phyloP scores from a whole-genome alignment of 2,329 filamentous ascomycete species.

The Monosporascus sp. region DNA sequence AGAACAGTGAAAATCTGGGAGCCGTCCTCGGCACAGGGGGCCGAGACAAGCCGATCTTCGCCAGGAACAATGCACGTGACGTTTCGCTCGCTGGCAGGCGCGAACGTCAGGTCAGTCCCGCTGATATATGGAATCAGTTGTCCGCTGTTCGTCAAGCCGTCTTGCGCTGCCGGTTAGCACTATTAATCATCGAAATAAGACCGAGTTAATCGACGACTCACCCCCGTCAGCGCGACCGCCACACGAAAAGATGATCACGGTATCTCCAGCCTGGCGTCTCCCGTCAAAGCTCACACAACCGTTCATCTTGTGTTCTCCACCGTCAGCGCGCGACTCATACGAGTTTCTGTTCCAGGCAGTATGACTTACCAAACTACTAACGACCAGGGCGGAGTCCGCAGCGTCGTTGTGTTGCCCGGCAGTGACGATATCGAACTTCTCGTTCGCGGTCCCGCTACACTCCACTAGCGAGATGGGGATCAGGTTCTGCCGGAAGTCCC shows the following conservation, averaged over 20 bases:
- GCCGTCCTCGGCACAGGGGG: conserved; percentile 21
- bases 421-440: conserved; percentile 47
- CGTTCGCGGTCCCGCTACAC: conserved; percentile 39
- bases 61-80: conserved; percentile 38
- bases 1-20: conserved; percentile 24
- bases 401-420: conserved; percentile 43
- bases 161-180: conserved; percentile 17
- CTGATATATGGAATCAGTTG: conserved; percentile 45
- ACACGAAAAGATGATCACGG: conserved; percentile 46
- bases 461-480: conserved; percentile 41
- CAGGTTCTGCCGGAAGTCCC: conserved; percentile 49
- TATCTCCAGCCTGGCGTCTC: conserved; percentile 37
- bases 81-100: conserved; percentile 38
- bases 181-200: too few relatives aligned
- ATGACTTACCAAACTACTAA: conserved; percentile 38
- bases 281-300: conserved; percentile 48
- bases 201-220: conserved; percentile 16
- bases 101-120: conserved; percentile 35
- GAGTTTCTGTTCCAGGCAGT: not conserved
- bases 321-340: too few relatives aligned
- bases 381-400: conserved; percentile 34
- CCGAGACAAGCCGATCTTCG: conserved; percentile 25
- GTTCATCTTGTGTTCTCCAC: conserved; percentile 30
- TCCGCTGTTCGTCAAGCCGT: conserved; percentile 38
- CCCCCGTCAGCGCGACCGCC: conserved; percentile 45